phyloP scores from a whole-genome alignment of 768 basidiomycete genomes.

The Phylloporus arenicola region DNA sequence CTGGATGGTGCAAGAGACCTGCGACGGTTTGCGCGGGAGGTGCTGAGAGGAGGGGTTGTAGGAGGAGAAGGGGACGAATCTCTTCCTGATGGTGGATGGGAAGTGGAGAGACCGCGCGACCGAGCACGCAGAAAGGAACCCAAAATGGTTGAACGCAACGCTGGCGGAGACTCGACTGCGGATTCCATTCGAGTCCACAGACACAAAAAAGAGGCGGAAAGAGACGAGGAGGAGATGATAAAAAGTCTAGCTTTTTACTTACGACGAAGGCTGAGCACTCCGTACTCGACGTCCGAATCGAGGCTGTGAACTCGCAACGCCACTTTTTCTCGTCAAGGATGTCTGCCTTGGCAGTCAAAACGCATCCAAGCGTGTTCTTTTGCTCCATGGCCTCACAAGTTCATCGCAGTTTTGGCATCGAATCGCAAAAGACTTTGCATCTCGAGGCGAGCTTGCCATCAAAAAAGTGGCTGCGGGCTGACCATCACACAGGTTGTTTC shows the following conservation, averaged over 20 bases:
- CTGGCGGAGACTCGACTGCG: conserved; percentile 27
- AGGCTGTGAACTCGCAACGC: conserved; percentile 11
- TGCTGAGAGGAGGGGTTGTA: conserved; percentile 34
- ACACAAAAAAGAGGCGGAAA: not conserved
- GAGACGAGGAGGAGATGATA: not conserved
- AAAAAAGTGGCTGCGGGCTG: not conserved
- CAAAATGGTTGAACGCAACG: conserved; percentile 55
- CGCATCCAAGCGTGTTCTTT: conserved; percentile 11
- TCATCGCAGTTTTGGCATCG: conserved; percentile 13
- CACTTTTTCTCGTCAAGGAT: not conserved
- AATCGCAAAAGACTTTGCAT: conserved; percentile 12
- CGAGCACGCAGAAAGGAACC: conserved; percentile 67
- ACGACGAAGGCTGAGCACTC: conserved; percentile 11
- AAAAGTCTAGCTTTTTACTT: conserved; percentile 5
- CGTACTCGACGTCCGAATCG: conserved; percentile 2
- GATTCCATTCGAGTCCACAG: conserved; percentile 2
- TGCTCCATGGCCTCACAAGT: conserved; percentile 17
- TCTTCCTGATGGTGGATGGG: conserved; percentile 33
- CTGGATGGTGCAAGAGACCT: conserved; percentile 37
- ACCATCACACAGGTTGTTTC: conserved; percentile 15
- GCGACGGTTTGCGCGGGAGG: conserved; percentile 31
- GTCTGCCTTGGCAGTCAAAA: conserved; percentile 8
- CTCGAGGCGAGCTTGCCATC: conserved; percentile 9
- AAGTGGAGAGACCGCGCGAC: conserved; percentile 63
- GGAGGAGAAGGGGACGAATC: conserved; percentile 42